These are phyloP conservation scores for Leptographium lundbergii DNA, from an alignment of 2,329 filamentous ascomycete species.

Conservation along the genomic window DNA sequence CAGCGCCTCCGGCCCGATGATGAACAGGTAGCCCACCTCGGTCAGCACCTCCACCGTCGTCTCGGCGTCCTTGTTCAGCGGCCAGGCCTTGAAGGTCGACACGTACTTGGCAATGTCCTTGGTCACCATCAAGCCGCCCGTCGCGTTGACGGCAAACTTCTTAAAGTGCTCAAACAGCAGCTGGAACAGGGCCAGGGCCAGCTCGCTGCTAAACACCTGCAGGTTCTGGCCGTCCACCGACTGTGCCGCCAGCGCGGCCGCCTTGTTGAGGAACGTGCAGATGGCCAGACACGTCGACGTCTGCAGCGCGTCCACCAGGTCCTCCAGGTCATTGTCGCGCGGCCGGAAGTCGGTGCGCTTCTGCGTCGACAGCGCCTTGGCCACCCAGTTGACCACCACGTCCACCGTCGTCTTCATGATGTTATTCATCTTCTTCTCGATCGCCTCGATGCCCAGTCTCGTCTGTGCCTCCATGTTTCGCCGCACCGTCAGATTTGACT, in stretches of 20 bases:
- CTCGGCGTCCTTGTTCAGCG: conserved; percentile 54
- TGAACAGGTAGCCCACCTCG: conserved; percentile 91
- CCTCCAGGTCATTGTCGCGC: conserved; percentile 57
- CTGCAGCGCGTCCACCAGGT: conserved; percentile 60
- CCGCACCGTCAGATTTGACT: conserved; percentile 79
- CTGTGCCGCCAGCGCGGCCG: conserved; percentile 48
- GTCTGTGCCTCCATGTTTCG: conserved; percentile 81
- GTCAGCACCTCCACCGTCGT: conserved; percentile 71
- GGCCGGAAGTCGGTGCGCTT: conserved; percentile 85
- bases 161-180: conserved; percentile 89
- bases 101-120: conserved; percentile 95
- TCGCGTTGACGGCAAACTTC: conserved; percentile 83
- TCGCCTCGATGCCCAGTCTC: conserved; percentile 56
- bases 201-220: conserved; percentile 68
- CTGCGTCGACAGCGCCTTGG: conserved; percentile 59
- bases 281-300: conserved; percentile 76
- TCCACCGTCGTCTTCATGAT: conserved; percentile 45
- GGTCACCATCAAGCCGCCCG: conserved; percentile 86
- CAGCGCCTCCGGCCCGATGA: conserved; percentile 72
- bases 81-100: conserved; percentile 73
- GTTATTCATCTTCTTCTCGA: conserved; percentile 70
- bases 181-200: conserved; percentile 64
- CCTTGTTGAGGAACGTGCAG: conserved; percentile 63
- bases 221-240: conserved; percentile 77
- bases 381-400: conserved; percentile 64